Conservation (phyloP, 1,139 yeast species). For the Kluyveromyces sp. region DNA sequence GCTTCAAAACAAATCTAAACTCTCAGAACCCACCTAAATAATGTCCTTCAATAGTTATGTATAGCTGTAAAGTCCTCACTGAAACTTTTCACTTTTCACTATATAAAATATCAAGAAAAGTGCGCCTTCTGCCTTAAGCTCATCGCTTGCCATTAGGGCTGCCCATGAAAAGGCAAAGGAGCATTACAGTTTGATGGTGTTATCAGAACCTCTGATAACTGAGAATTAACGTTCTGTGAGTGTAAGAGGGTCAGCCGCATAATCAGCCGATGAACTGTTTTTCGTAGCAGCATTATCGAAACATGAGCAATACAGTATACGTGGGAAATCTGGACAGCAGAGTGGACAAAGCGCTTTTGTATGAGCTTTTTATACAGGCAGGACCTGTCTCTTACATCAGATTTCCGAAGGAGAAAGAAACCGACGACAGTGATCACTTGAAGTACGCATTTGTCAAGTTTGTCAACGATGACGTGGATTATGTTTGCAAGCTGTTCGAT, state of each 20-base stretch:
- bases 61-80: background rate
- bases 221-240: too few relatives aligned
- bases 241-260: background rate
- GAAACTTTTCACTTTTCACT: background rate
- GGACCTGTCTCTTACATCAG: conserved; percentile 69
- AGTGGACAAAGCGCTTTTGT: conserved; percentile 60
- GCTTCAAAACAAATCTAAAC: background rate
- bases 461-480: conserved; percentile 58
- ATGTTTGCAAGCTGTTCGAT: conserved; percentile 54
- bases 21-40: background rate
- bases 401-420: conserved; percentile 72
- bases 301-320: conserved; percentile 47
- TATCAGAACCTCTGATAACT: too few relatives aligned
- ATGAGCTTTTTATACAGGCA: conserved; percentile 78
- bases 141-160: background rate
- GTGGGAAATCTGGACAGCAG: conserved; percentile 78
- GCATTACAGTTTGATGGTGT: too few relatives aligned
- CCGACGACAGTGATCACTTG: conserved; percentile 54
- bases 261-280: background rate
- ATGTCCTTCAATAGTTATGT: background rate
- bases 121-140: background rate
- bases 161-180: background rate
- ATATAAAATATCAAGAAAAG: background rate
- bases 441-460: conserved; percentile 90
- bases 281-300: too few relatives aligned